Conservation (phyloP, 257 asterid genomes). For the Echium plantagineum region DNA sequence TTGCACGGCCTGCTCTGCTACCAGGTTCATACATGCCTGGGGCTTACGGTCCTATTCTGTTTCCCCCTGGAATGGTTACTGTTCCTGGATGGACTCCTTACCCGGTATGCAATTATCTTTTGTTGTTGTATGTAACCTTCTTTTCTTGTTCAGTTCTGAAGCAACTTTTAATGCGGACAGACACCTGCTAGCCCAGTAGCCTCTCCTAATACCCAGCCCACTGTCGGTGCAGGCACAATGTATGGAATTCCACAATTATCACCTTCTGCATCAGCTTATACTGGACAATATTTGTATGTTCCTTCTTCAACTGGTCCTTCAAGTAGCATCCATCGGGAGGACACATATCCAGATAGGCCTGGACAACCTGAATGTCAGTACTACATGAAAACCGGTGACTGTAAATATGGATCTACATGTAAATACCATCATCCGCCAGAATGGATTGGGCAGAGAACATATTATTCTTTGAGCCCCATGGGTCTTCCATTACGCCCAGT, state of each 20-base stretch:
- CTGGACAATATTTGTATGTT: background rate
- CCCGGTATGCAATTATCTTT: slow-evolving; percentile 34
- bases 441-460: slow-evolving; percentile 2
- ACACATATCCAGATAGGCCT: slow-evolving; percentile 7
- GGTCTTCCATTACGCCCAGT: slow-evolving; percentile 14
- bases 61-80: slow-evolving; percentile 73
- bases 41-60: slow-evolving; percentile 58
- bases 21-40: slow-evolving; percentile 69
- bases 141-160: background rate
- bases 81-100: slow-evolving; percentile 82
- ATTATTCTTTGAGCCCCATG: slow-evolving; percentile 5
- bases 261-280: background rate
- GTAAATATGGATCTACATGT: slow-evolving; percentile 11
- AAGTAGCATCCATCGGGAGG: background rate
- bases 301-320: slow-evolving; percentile 1
- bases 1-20: slow-evolving; percentile 59
- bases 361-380: slow-evolving; percentile 9
- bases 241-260: background rate
- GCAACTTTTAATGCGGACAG: background rate
- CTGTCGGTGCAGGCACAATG: background rate
- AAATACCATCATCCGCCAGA: slow-evolving; percentile 9
- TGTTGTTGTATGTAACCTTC: slow-evolving; percentile 7
- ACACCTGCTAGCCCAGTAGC: slow-evolving; percentile 2
- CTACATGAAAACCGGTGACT: slow-evolving; percentile 8
- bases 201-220: background rate